Evolutionary conservation across 805 yeast genomes (phyloP).

Genomic region (Millerozyma miso): DNA sequence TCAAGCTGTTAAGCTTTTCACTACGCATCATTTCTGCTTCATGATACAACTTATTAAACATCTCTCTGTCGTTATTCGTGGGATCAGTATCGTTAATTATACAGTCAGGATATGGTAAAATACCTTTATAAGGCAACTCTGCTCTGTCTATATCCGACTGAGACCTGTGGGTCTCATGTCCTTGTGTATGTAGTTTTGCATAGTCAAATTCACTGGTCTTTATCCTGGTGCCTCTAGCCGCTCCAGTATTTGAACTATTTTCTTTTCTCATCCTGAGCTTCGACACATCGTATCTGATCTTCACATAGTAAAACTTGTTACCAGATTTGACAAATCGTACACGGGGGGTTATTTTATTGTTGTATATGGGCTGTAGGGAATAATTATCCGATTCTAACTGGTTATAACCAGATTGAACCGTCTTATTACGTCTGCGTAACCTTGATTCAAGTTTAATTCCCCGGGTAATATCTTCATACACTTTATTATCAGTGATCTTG

Average conservation of each 20-base stretch:
- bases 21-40: slow-evolving; percentile 37
- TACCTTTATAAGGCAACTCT: slow-evolving; percentile 67
- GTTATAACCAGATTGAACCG: not conserved
- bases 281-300: slow-evolving; percentile 4
- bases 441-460: slow-evolving; percentile 17
- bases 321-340: not conserved
- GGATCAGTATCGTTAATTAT: slow-evolving; percentile 63
- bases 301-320: slow-evolving; percentile 1
- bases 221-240: not conserved
- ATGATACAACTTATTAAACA: slow-evolving; percentile 40
- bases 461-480: slow-evolving; percentile 18
- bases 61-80: slow-evolving; percentile 41
- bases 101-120: slow-evolving; percentile 54
- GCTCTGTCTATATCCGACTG: slow-evolving; percentile 10
- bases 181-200: too few species aligned
- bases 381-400: not conserved
- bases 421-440: slow-evolving; percentile 13
- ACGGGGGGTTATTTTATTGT: not conserved
- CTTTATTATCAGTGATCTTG: slow-evolving; percentile 27
- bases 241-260: not conserved
- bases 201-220: not conserved
- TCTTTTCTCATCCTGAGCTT: not conserved
- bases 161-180: too few species aligned
- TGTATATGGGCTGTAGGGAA: not conserved
- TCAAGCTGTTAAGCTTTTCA: slow-evolving; percentile 15